Conservation (phyloP, 257 asterid genomes). For the Gentiana straminea region DNA sequence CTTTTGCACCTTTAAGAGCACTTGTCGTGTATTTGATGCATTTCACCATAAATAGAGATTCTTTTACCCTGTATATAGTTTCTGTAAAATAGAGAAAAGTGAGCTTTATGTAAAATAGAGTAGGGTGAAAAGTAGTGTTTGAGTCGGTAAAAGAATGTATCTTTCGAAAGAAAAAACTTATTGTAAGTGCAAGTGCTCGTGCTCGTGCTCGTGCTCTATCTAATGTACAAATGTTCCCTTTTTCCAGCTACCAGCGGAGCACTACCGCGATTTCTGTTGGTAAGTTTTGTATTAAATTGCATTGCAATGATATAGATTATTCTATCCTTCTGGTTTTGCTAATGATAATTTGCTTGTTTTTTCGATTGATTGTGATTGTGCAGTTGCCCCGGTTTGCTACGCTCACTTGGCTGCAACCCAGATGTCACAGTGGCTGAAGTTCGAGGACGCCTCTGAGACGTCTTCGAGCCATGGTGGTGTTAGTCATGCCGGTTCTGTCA, state of each 20-base stretch:
- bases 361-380: background rate
- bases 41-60: background rate
- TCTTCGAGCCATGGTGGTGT: conserved; percentile 75
- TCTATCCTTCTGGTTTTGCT: too few species aligned
- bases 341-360: background rate
- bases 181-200: too few species aligned
- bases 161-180: too few species aligned
- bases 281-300: conserved; percentile 12
- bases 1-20: too few species aligned
- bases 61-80: background rate
- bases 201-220: background rate
- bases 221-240: background rate
- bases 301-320: too few species aligned
- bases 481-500: conserved; percentile 43
- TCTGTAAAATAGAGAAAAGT: too few species aligned
- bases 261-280: conserved; percentile 94
- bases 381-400: conserved; percentile 89
- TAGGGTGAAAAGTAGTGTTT: too few species aligned
- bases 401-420: conserved; percentile 97
- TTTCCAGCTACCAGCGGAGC: conserved; percentile 82
- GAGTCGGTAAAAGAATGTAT: too few species aligned
- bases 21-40: background rate
- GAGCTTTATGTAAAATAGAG: too few species aligned
- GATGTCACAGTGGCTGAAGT: conserved; percentile 86
- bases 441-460: conserved; percentile 76